Evolutionary conservation across 2,329 filamentous ascomycete genomes (phyloP).

Genomic region (Pseudogymnoascus sp.): DNA sequence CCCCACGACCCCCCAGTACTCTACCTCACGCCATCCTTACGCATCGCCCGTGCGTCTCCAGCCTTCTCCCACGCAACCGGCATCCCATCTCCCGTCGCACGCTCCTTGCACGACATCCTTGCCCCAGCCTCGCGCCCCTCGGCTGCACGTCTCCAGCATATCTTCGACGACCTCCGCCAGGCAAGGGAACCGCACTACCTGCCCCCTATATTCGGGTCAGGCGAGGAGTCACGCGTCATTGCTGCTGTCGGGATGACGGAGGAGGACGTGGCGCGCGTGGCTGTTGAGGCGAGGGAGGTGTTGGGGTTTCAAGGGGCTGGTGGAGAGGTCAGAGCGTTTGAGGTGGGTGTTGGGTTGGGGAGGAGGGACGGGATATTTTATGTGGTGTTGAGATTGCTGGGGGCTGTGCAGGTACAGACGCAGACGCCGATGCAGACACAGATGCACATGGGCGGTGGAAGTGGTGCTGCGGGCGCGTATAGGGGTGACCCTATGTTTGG

Average conservation of each 20-base stretch:
- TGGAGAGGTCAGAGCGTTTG: slow-evolving; percentile 43
- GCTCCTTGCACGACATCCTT: slow-evolving; percentile 49
- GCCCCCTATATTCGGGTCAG: slow-evolving; percentile 53
- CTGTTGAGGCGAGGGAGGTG: slow-evolving; percentile 47
- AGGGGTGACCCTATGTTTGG: background rate
- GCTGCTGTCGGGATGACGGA: slow-evolving; percentile 46
- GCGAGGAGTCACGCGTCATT: slow-evolving; percentile 48
- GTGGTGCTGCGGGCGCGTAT: background rate
- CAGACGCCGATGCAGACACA: background rate
- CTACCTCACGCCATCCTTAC: slow-evolving; percentile 51
- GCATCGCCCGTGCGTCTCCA: slow-evolving; percentile 49
- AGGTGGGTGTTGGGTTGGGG: slow-evolving; percentile 48
- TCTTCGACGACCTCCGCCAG: slow-evolving; percentile 49
- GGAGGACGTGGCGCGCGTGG: slow-evolving; percentile 46
- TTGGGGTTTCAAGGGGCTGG: slow-evolving; percentile 47
- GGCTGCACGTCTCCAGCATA: slow-evolving; percentile 42
- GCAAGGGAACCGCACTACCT: slow-evolving; percentile 52
- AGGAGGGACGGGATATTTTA: slow-evolving; percentile 58
- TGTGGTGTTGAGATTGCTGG: slow-evolving; percentile 39
- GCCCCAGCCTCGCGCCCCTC: slow-evolving; percentile 45
- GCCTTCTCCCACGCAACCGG: slow-evolving; percentile 51
- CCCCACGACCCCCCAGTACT: slow-evolving; percentile 45
- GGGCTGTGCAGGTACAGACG: background rate
- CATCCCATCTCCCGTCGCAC: slow-evolving; percentile 38
- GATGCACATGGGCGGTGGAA: background rate